Evolutionary conservation across 768 basidiomycete species (phyloP), one percentile per base, ranked within the genome.

Genomic region (Rhodosporidiobolus odoratus): DNA sequence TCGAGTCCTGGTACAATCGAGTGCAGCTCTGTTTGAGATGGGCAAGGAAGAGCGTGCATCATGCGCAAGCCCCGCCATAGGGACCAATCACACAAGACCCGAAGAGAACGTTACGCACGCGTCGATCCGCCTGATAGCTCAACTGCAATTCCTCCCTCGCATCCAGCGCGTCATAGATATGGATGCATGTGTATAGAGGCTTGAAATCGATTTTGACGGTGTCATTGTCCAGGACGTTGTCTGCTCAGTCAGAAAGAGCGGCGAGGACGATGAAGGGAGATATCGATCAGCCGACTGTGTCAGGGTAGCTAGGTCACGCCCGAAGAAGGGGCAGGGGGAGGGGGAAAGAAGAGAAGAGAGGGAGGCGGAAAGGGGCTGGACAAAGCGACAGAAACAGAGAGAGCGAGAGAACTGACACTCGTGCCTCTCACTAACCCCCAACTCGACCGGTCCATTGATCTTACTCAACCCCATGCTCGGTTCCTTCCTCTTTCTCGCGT

Each of bases 91-190:
- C 15, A 19, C 38, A 19, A 53, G 23, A 40, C 16, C 3, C 38
- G 15, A 37, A 41, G 38, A 8, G 25, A 40, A 3, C 8, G 7
- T 45, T 19, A 66, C 79, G 45, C 76, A 88, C 92, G 84, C 95
- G 92, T 77, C 96, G 86, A 80, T 99, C 96, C n/a, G 90, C 91
- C 80, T 98, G 95, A 76, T 97, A 99, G 40, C 88, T 94, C 62
- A 84, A 85, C 65, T 92, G 91, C 16, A 98, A 84, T 73, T 95
- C 93, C 50, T 90, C 88, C 45, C 94, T 84, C n/a, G 88, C 88
- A 78, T 94, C 91, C 30, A 99, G 83, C 9, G 92, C 87, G 66
- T 89, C 87, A 80, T 98, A 95, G 70, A 97, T 97, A 76, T 96
- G 96, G 61, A 99, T 93, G 79, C 92, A 95, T 80, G 97, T 91